phyloP scores from a whole-genome alignment of 768 basidiomycete genomes.

The Agrocybe praecox region DNA sequence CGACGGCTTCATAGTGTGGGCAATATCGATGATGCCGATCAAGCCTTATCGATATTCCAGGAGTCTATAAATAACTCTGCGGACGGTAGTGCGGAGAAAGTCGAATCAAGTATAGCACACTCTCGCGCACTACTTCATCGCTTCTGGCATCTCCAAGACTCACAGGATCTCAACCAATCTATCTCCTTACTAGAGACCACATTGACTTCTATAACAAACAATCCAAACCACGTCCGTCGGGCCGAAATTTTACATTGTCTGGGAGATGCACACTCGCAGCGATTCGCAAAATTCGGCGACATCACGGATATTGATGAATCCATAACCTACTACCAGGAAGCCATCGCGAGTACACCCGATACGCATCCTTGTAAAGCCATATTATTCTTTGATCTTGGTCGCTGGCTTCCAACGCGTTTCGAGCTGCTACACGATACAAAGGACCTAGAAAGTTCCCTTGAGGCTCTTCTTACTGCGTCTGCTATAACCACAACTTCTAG shows the following conservation, averaged over 20 bases:
- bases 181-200: not conserved
- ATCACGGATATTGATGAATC: conserved; percentile 7
- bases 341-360: conserved; percentile 1
- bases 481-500: not conserved
- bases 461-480: not conserved
- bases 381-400: conserved; percentile 5
- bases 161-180: not conserved
- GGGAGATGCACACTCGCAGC: not conserved
- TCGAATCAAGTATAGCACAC: not conserved
- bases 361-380: not conserved
- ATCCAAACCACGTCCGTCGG: not conserved
- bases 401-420: conserved; percentile 11
- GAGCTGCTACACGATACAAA: conserved; percentile 1
- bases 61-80: not conserved
- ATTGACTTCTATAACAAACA: not conserved
- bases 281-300: conserved; percentile 1
- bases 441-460: conserved; percentile 4
- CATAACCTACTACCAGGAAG: not conserved
- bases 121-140: conserved; percentile 2
- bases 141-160: conserved; percentile 1
- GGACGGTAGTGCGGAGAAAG: not conserved
- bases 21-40: not conserved
- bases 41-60: not conserved
- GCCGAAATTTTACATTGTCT: not conserved
- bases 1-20: not conserved